Evolutionary conservation across 371 early-diverging fungal genomes (phyloP), one percentile per base, ranked within the genome.

Genomic region (Mucor mucedo): DNA sequence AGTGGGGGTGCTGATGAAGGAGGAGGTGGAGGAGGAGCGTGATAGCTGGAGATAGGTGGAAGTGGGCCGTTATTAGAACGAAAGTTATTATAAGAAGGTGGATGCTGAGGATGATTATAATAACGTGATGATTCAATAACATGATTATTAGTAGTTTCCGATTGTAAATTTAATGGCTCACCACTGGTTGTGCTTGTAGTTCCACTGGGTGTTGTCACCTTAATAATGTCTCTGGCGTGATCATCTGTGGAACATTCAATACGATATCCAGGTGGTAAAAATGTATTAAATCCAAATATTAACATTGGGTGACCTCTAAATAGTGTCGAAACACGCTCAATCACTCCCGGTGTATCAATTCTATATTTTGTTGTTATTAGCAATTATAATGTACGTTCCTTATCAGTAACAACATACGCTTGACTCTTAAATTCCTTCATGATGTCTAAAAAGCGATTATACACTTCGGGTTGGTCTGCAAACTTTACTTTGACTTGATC

Each of bases 381-480:
- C 11, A 55, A 44, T 35, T 39, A 27, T 45, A 16, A 21, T 13
- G 2, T 10, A 16, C 1, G 21, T 21, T 21, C 21, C 21, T 21
- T 21, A 21, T 21, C 21, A 21, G 7, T 35, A 9, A 74, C 42
- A 21, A 58, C 80, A 82, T 82, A 92, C 92, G 87, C 89, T 71
- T 97, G 95, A 62, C 95, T 91, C 78, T 99, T 99, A 75, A 98
- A 99, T 70, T 99, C 99, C 80, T 96, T 96, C 99, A 99, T 99
- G 33, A 98, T 97, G 71, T 98, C 98, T 67, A 99, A 68, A 75
- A 99, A 99, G 59, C 88, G 85, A 69, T 95, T 97, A 82, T 99
- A 99, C 0, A 97, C 93, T 60, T 92, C 95, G 7, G 97, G 94
- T 38, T 93, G 86, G 63, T 95, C 89, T 40, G 86, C 77, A 78